phyloP scores from a whole-genome alignment of 2,329 filamentous ascomycete species.

The Arthrobotrys sphaeroides region DNA sequence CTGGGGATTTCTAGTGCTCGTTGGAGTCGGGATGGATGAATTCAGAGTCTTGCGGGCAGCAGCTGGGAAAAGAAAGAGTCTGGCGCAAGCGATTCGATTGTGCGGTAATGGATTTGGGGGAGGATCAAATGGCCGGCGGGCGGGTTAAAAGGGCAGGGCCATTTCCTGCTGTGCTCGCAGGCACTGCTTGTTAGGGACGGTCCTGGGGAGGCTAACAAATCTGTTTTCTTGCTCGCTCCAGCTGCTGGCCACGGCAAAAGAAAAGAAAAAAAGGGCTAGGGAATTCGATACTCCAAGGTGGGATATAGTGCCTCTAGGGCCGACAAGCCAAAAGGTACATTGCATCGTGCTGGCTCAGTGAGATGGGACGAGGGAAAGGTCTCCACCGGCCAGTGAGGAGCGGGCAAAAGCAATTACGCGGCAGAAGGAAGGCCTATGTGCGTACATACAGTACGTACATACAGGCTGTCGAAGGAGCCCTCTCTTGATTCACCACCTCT shows the following conservation, averaged over 20 bases:
- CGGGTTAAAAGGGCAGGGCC: conserved; percentile 53
- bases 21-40: too few relatives aligned
- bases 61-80: conserved; percentile 21
- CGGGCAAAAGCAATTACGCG: conserved; percentile 44
- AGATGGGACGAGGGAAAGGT: conserved; percentile 52
- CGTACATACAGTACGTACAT: not conserved
- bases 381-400: conserved; percentile 31
- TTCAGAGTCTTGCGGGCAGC: conserved; percentile 30
- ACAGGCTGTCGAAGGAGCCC: conserved; percentile 15
- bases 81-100: conserved; percentile 52
- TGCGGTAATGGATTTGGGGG: conserved; percentile 51
- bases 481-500: too few relatives aligned
- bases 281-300: conserved; percentile 20
- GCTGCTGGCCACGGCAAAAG: not conserved
- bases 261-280: conserved; percentile 9
- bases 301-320: conserved; percentile 26
- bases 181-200: not conserved
- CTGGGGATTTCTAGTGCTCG: not conserved
- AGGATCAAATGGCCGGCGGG: conserved; percentile 48
- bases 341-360: conserved; percentile 1
- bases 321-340: conserved; percentile 18
- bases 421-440: conserved; percentile 6
- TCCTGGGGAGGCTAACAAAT: conserved; percentile 36
- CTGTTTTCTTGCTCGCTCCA: conserved; percentile 5
- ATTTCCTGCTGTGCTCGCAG: conserved; percentile 31